A percentile compares a stretch with the other conserved stretches of the same genome.
Evolutionary conservation across 768 basidiomycete species (phyloP).

Genomic region (Phylloporus rhodoxanthus): DNA sequence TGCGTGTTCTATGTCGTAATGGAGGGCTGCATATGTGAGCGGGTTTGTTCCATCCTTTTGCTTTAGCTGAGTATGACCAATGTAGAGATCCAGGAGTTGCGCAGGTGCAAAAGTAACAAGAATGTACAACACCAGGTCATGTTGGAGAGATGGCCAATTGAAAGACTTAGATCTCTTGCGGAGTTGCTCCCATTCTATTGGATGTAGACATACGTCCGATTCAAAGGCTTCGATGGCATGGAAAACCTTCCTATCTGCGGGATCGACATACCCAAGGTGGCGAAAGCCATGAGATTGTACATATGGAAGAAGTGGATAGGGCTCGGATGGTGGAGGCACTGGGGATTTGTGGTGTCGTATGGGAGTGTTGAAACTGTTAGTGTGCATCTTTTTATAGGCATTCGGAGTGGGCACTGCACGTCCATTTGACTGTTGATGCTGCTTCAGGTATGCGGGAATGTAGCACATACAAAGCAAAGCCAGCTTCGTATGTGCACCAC

Average conservation of each 20-base stretch:
- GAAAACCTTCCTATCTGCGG: background rate
- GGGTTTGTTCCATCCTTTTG: conserved; percentile 2
- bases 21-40: background rate
- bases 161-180: background rate
- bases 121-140: conserved; percentile 1
- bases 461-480: conserved; percentile 8
- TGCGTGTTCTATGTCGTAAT: background rate
- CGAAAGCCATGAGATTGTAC: background rate
- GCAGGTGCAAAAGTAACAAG: background rate
- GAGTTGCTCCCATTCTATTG: conserved; percentile 3
- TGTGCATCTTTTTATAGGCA: too few species aligned
- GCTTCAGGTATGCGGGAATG: background rate
- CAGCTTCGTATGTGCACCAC: conserved; percentile 2
- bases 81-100: background rate
- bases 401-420: background rate
- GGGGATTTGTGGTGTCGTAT: background rate
- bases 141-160: background rate
- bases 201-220: background rate
- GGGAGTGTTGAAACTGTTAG: background rate
- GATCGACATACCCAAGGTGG: background rate
- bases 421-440: background rate
- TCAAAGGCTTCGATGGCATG: background rate
- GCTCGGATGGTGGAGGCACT: background rate
- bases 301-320: conserved; percentile 6
- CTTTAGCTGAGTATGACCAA: background rate